Percentiles rank a stretch among this genome's conserved stretches.
phyloP scores from a whole-genome alignment of 306 rosid genomes.

The Gynostemma pentaphyllum region DNA sequence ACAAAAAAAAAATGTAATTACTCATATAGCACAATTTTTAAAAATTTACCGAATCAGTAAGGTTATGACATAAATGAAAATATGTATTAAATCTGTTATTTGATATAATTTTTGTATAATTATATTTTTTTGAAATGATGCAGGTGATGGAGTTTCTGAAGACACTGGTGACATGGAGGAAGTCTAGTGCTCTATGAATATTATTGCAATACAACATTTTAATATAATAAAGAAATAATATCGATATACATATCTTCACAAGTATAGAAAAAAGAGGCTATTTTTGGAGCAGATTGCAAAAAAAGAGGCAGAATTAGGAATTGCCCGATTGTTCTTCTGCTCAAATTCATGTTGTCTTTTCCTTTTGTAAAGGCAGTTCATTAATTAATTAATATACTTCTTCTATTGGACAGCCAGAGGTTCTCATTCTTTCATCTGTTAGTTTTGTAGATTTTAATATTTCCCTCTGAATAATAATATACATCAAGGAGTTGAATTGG shows the following conservation, averaged over 20 bases:
- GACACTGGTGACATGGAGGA: constrained; percentile 61
- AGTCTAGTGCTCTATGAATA: constrained; percentile 37
- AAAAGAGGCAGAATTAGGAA: constrained; percentile 5
- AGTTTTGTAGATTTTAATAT: background rate
- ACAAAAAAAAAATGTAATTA: too few species aligned
- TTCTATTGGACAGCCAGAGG: background rate
- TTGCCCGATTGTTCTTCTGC: constrained; percentile 13
- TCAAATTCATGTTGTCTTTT: background rate
- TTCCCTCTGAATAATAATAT: background rate
- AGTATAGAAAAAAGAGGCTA: background rate
- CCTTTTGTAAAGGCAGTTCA: constrained; percentile 9
- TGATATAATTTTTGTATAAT: too few species aligned
- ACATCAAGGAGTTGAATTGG: background rate
- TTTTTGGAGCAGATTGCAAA: constrained; percentile 7
- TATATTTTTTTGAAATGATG: too few species aligned
- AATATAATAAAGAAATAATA: constrained; percentile 4
- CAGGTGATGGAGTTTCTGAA: constrained; percentile 93
- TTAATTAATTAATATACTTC: constrained; percentile 7
- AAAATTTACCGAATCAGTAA: too few species aligned
- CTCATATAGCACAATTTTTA: too few species aligned
- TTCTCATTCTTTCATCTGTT: constrained; percentile 5
- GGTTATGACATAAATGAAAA: too few species aligned
- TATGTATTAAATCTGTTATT: too few species aligned
- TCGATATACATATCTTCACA: background rate
- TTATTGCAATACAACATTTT: background rate